Base-by-base conservation (phyloP, 305 asterid species). In the Fraxinus sp. region DNA sequence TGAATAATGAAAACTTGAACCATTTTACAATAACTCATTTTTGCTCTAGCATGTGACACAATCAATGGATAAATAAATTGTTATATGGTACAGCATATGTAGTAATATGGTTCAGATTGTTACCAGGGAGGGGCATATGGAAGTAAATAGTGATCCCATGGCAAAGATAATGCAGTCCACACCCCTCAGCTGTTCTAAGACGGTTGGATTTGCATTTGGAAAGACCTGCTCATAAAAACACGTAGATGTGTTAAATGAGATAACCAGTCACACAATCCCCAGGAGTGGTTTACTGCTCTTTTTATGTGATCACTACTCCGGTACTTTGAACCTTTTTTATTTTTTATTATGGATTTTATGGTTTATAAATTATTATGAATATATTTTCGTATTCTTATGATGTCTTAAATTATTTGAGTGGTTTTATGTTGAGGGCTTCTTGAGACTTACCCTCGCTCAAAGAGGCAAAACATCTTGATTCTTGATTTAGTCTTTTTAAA, bases 71-170 rank as follows among this genome's bases (percentile, higher is more conserved):
- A 43, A 59, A 16, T 11, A 3, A 78, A 1, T 39, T 14, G 64
- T 26, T 55, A 35, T 22, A 70, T 22, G 43, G 30, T 62, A 3
- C 30, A 71, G 13, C 9, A 73, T 22, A 37, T 32, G 72, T 75
- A 26, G 71, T 39, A 78, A 30, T 28, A 20, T 46, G 36, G 83
- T 79, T 71, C 9, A 37, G 0, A 75, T 79, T 5, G 7, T 92
- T 92, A 94, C 99, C 96, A 96, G 90, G 83, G 99, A 96, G 52
- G 99, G 99, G 85, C 99, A 94, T 81, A 96, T 87, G 68, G 99
- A 96, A 83, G 99, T 94, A 86, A 93, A 96, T 39, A 96, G 95
- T 30, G 98, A 94, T 59, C 99, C 99, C 99, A 96, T 96, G 83
- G 97, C 97, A 89, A 87, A 96, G 81, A 96, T 59, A 77, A 96